These are phyloP conservation scores for Cymbopogon citratus DNA, from an alignment of 176 grass and related monocot species.

Conservation along the genomic window DNA sequence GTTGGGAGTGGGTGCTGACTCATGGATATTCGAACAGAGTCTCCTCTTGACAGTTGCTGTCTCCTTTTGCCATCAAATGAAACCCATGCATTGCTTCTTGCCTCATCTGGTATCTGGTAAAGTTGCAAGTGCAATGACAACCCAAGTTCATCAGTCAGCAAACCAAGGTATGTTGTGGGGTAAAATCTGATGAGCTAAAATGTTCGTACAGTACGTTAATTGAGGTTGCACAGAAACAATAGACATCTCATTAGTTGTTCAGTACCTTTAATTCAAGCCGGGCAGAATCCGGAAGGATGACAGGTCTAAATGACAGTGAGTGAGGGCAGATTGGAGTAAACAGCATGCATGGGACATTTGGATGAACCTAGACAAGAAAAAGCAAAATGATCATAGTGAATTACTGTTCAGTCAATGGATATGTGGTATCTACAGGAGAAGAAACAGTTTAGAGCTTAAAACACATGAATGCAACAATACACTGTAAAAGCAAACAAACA, in stretches of 20 bases:
- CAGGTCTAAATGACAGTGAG: slow-evolving; percentile 91
- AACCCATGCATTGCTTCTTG: slow-evolving; percentile 90
- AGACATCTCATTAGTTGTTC: neutral
- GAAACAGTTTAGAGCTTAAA: neutral
- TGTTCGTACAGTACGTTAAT: neutral
- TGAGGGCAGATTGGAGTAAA: slow-evolving; percentile 98
- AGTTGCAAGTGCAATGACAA: slow-evolving; percentile 5
- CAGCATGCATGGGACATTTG: slow-evolving; percentile 96
- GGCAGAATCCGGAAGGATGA: slow-evolving; percentile 95
- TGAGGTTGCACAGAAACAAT: neutral
- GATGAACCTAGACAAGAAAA: slow-evolving; percentile 73
- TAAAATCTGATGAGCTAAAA: neutral
- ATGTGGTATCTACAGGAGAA: neutral
- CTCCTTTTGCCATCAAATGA: slow-evolving; percentile 91
- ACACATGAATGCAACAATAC: slow-evolving; percentile 5
- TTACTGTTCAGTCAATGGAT: neutral
- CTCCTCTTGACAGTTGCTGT: slow-evolving; percentile 85
- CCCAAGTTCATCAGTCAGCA: neutral
- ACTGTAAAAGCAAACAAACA: slow-evolving; percentile 16
- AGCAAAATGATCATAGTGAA: slow-evolving; percentile 7
- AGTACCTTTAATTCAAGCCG: slow-evolving; percentile 88
- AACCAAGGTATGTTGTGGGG: neutral
- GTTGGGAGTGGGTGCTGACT: slow-evolving; percentile 87
- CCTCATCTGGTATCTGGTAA: slow-evolving; percentile 74
- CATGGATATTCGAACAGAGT: slow-evolving; percentile 86